These are phyloP conservation scores for Skeletonema costatum DNA, from an alignment of 108 stramenopile species.

Conservation along the genomic window DNA sequence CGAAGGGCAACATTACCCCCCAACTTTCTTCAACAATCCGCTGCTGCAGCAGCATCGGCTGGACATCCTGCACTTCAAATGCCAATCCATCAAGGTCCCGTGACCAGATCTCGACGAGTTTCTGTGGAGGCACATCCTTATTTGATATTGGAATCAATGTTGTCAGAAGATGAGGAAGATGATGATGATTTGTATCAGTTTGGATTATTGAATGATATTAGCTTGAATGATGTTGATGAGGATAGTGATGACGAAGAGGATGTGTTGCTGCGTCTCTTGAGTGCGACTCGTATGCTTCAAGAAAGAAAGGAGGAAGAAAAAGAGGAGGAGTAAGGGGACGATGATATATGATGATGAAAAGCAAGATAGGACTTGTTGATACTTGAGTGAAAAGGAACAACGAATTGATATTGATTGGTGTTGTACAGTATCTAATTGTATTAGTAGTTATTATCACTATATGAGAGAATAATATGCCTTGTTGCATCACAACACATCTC, in stretches of 20 bases:
- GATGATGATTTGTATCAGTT: background rate
- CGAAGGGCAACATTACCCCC: background rate
- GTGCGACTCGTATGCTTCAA: background rate
- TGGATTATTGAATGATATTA: background rate
- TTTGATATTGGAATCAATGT: background rate
- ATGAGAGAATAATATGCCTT: no score
- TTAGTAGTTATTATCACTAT: no score
- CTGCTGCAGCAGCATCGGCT: background rate
- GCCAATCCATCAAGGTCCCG: background rate
- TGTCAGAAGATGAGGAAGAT: background rate
- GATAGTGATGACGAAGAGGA: background rate
- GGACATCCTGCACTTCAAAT: background rate
- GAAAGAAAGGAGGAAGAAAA: background rate
- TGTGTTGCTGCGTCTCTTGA: background rate
- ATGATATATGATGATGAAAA: background rate
- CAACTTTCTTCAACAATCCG: background rate
- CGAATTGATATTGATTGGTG: no score
- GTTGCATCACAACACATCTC: background rate
- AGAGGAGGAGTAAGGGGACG: background rate
- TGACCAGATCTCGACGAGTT: background rate
- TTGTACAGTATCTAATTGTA: no score
- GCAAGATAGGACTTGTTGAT: background rate
- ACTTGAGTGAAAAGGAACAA: no score
- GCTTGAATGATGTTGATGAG: background rate
- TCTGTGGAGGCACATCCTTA: background rate